Conservation (phyloP, 768 basidiomycete species). For the Podaxis rugospora region DNA sequence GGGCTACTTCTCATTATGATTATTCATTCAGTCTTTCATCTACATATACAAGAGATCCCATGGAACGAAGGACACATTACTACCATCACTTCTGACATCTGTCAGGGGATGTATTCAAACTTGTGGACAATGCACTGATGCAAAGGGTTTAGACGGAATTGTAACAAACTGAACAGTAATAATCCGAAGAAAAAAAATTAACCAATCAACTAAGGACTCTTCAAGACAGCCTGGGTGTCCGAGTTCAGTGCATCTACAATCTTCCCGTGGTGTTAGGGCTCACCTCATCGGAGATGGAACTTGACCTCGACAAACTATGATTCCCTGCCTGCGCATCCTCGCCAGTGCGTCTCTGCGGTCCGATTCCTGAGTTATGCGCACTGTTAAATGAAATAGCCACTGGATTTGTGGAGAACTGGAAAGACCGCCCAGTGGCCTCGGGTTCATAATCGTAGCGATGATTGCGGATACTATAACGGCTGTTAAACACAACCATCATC, state of each 20-base stretch:
- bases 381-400: not conserved
- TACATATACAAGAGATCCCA: too few relatives aligned
- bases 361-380: not conserved
- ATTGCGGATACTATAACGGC: constrained; percentile 5
- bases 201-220: not conserved
- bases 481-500: constrained; percentile 18
- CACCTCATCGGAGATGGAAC: not conserved
- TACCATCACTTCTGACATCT: not conserved
- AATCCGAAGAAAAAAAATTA: too few relatives aligned
- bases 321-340: not conserved
- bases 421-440: not conserved
- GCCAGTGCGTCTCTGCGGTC: not conserved
- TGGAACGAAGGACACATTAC: too few relatives aligned
- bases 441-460: not conserved
- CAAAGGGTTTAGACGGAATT: too few relatives aligned
- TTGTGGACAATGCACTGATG: too few relatives aligned
- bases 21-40: too few relatives aligned
- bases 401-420: not conserved
- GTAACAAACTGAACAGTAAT: too few relatives aligned
- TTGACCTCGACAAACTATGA: not conserved
- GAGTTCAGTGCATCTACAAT: not conserved
- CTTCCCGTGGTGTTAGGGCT: not conserved
- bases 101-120: not conserved
- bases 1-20: too few relatives aligned
- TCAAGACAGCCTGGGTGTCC: not conserved